Evolutionary conservation across 1,284 basidiomycete species (phyloP), one percentile per base, ranked within the genome.

Genomic region (Abortiporus biennis): DNA sequence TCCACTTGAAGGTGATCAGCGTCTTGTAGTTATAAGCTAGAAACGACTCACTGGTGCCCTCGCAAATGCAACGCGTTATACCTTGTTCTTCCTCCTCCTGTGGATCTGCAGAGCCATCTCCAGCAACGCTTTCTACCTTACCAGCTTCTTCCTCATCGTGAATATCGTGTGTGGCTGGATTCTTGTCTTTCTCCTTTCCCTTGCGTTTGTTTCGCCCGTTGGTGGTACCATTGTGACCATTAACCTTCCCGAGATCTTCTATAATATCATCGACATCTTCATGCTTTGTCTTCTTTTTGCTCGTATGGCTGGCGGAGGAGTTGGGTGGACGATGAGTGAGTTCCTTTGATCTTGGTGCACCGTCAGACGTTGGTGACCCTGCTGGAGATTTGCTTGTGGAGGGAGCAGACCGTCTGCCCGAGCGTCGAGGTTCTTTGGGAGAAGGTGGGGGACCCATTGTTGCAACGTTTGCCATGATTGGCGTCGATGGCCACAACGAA

Each of bases 1-100:
- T 39, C 16, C 16, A 23, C 76, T 74, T 78, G 61, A 50, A 48
- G 48, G 46, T 47, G 44, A 43, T 50, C 58, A 48, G 58, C 53
- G 52, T 53, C 42, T 57, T 42, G 30, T 44, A 40, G 44, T 42
- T 25, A 39, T 40, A 42, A 43, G 30, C 48, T 47, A 50, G 48
- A n/a, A n/a, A 47, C 48, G 39, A 70, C 84, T 58, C 59, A 94
- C 91, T 89, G 54, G 82, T 79, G 62, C 81, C 85, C 46, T 89
- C 89, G 69, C 95, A 99, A 32, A 97, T 80, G 66, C 95, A 99
- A 49, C 95, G 83, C 54, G 94, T 98, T 47, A 95, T 77, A 24
- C 88, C 85, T 48, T 81, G 78, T 52, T 91, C 86, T 49, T 92
- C 91, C 42, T 80, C 76, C 47, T 80, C 85, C 31, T 78, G 21